These are phyloP conservation scores for Fusarium transvaalense DNA, from an alignment of 2,329 filamentous ascomycete species.

Conservation along the genomic window DNA sequence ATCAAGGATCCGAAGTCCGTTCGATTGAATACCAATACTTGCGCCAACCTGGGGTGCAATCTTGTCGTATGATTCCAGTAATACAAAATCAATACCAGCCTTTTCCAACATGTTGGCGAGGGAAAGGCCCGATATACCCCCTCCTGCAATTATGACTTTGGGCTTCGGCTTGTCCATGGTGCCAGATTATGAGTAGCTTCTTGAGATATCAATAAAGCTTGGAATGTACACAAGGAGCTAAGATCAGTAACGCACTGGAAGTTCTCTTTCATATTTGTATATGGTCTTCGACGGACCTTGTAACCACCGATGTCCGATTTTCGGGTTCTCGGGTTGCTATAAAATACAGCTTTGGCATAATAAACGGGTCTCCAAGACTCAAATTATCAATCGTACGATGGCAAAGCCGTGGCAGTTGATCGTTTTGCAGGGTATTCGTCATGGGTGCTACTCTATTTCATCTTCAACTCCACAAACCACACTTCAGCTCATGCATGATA, in stretches of 20 bases:
- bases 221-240: too few relatives aligned
- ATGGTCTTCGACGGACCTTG: neutral
- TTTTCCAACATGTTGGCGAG: slow-evolving; percentile 29
- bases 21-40: slow-evolving; percentile 59
- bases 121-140: slow-evolving; percentile 23
- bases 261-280: neutral
- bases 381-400: neutral
- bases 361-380: neutral
- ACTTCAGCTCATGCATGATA: neutral
- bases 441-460: neutral
- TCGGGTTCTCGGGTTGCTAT: neutral
- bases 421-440: neutral
- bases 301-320: neutral
- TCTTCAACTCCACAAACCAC: neutral
- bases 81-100: slow-evolving; percentile 58
- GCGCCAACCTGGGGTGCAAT: slow-evolving; percentile 63
- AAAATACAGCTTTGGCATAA: neutral
- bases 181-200: accelerated
- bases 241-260: neutral
- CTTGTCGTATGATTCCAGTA: slow-evolving; percentile 59
- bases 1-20: slow-evolving; percentile 61
- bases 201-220: accelerated
- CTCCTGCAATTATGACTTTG: slow-evolving; percentile 24
- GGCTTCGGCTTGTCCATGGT: neutral
- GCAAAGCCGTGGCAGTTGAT: neutral